These are phyloP conservation scores for Fusarium transvaalense DNA, from an alignment of 2,329 filamentous ascomycete species.

Conservation along the genomic window DNA sequence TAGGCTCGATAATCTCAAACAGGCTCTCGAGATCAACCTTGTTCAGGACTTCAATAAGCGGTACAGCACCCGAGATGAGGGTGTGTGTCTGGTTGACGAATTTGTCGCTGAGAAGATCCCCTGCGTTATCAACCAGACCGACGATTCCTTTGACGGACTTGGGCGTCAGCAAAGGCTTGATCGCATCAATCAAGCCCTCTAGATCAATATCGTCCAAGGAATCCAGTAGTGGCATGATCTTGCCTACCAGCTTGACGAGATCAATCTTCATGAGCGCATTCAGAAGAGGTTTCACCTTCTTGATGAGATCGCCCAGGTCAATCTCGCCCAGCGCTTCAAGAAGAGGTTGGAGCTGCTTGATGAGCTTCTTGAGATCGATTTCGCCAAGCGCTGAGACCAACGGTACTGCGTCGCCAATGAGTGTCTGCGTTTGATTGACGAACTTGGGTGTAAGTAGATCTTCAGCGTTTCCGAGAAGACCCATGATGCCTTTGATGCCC, in stretches of 20 bases:
- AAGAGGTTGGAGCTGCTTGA: constrained; percentile 50
- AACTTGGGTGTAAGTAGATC: constrained; percentile 50
- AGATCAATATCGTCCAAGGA: constrained; percentile 52
- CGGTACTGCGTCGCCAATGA: constrained; percentile 54
- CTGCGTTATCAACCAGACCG: constrained; percentile 54
- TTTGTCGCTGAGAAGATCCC: constrained; percentile 53
- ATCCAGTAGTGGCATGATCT: constrained; percentile 52
- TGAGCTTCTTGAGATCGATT: constrained; percentile 53
- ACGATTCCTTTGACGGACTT: constrained; percentile 53
- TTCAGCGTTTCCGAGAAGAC: constrained; percentile 54
- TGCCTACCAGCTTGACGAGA: constrained; percentile 47
- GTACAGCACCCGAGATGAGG: constrained; percentile 54
- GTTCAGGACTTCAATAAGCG: constrained; percentile 53
- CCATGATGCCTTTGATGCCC: constrained; percentile 52
- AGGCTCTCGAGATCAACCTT: constrained; percentile 56
- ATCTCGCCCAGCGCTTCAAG: constrained; percentile 52
- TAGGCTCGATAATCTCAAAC: constrained; percentile 52
- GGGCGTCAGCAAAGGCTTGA: constrained; percentile 54
- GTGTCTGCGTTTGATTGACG: constrained; percentile 49
- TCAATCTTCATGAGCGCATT: constrained; percentile 50
- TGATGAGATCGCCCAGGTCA: constrained; percentile 51
- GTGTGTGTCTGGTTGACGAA: constrained; percentile 59
- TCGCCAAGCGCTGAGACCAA: constrained; percentile 53
- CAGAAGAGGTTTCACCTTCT: constrained; percentile 50
- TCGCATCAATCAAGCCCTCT: constrained; percentile 50